Evolutionary conservation across 805 yeast genomes (phyloP), one percentile per base, ranked within the genome.

Genomic region (Starmera dryadoides): DNA sequence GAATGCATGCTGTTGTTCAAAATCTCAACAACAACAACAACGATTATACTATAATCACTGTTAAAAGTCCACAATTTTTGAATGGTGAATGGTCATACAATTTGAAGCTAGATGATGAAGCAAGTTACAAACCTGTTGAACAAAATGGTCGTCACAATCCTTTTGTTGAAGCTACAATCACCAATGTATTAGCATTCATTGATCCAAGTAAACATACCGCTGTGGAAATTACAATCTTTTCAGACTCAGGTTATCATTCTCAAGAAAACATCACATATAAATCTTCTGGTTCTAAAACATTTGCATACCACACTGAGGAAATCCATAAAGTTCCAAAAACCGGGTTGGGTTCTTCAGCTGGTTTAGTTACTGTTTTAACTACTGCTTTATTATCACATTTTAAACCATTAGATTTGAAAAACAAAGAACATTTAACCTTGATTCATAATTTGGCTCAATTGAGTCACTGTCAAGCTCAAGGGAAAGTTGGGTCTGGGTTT

Each of bases 321-420:
- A 86, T 93, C 40, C 67, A 74, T 0, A 65, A 82, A 28, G 95
- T 88, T 6, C 79, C 96, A 2, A 93, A 93, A 56, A 93, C 98
- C 0, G 98, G 98, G 0, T 68, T 93, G 36, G 98, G 98, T 1
- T 87, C 96, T 11, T 87, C 96, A 25, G 98, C 98, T 0, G 96
- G 96, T 0, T 68, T 93, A 42, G 95, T 86, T 3, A 75, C 94
- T 1, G 89, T 84, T 2, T 68, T 89, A 3, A 76, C 86, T 0
- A 73, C 95, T 0, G 83, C 89, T 0, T 53, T 93, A 34, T 55
- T 80, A 7, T 66, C 81, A 5, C 62, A 66, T 36, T 76, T 72
- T 47, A 49, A 51, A 7, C 49, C 57, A 11, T 39, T 71, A 11
- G 62, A 69, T 40, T 44, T 65, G 3, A 31, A 42, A 0, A 44